A percentile compares a stretch with the other conserved stretches of the same genome.
Evolutionary conservation across 2,329 filamentous ascomycete genomes (phyloP).

Genomic region (Curvularia verruculosa): DNA sequence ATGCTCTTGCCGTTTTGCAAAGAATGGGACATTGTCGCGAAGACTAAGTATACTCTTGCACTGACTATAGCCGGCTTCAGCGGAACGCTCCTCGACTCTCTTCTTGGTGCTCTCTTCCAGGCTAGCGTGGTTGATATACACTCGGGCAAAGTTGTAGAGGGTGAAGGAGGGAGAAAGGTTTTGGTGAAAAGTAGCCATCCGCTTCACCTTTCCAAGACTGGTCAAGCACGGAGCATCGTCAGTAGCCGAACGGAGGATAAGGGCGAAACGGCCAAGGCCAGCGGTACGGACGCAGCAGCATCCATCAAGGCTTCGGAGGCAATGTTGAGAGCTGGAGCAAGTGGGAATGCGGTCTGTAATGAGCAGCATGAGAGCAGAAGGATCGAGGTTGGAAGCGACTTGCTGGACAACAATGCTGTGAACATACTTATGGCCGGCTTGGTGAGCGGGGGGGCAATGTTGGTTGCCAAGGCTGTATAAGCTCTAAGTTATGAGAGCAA

Average conservation of each 20-base stretch:
- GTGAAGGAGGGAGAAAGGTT: constrained; percentile 71
- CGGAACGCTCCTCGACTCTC: constrained; percentile 84
- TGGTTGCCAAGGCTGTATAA: constrained; percentile 41
- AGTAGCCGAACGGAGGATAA: constrained; percentile 51
- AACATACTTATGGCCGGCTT: constrained; percentile 87
- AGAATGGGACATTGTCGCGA: constrained; percentile 33
- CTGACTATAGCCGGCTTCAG: constrained; percentile 75
- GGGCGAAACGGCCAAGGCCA: constrained; percentile 45
- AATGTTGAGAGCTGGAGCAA: constrained; percentile 39
- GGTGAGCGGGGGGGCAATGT: constrained; percentile 82
- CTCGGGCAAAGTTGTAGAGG: constrained; percentile 88
- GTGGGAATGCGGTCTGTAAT: constrained; percentile 36
- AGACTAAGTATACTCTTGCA: constrained; percentile 53
- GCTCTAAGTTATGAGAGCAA: constrained; percentile 36
- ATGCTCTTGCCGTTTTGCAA: constrained; percentile 73
- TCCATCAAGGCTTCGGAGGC: constrained; percentile 39
- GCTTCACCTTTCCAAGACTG: constrained; percentile 37
- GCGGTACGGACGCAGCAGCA: constrained; percentile 27
- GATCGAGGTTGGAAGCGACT: constrained; percentile 68
- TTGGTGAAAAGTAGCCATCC: constrained; percentile 44
- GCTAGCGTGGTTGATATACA: constrained; percentile 83
- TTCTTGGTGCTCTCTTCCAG: constrained; percentile 85
- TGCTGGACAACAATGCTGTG: constrained; percentile 94
- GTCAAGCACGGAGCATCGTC: constrained; percentile 46
- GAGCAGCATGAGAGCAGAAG: constrained; percentile 56